Percentiles rank a stretch among this genome's conserved stretches.
phyloP scores from a whole-genome alignment of 371 early-diverging fungal species.

The Mucor mucedo region DNA sequence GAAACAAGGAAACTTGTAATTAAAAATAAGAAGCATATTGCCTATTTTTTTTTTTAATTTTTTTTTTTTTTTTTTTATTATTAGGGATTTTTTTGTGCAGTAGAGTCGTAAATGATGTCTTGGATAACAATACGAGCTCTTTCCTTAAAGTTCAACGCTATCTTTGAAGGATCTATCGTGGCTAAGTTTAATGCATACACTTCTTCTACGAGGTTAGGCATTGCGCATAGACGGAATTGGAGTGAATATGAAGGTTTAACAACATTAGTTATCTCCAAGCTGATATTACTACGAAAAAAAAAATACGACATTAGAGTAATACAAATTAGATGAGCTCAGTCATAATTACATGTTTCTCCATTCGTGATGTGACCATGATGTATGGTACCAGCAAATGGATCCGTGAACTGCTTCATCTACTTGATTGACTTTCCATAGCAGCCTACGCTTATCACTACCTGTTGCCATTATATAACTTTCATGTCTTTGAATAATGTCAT shows the following conservation, averaged over 20 bases:
- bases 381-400: slow-evolving; percentile 34
- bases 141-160: slow-evolving; percentile 25
- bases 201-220: background rate
- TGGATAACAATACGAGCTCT: slow-evolving; percentile 18
- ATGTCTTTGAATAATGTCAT: slow-evolving; percentile 38
- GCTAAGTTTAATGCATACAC: slow-evolving; percentile 4
- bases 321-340: background rate
- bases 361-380: slow-evolving; percentile 8
- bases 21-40: background rate
- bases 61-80: background rate
- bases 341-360: slow-evolving; percentile 50
- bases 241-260: slow-evolving; percentile 24
- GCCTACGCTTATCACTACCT: slow-evolving; percentile 33
- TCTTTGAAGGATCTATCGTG: background rate
- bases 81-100: background rate
- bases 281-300: slow-evolving; percentile 1
- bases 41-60: background rate
- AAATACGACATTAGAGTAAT: background rate
- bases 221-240: slow-evolving; percentile 20
- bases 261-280: slow-evolving; percentile 17
- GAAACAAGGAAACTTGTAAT: background rate
- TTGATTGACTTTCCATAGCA: slow-evolving; percentile 52
- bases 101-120: slow-evolving; percentile 9
- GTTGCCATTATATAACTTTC: slow-evolving; percentile 18
- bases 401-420: slow-evolving; percentile 55